Percentiles rank a stretch among this genome's conserved stretches.
These are phyloP conservation scores for Apocynum venetum DNA, from an alignment of 257 asterid species.

Conservation along the genomic window DNA sequence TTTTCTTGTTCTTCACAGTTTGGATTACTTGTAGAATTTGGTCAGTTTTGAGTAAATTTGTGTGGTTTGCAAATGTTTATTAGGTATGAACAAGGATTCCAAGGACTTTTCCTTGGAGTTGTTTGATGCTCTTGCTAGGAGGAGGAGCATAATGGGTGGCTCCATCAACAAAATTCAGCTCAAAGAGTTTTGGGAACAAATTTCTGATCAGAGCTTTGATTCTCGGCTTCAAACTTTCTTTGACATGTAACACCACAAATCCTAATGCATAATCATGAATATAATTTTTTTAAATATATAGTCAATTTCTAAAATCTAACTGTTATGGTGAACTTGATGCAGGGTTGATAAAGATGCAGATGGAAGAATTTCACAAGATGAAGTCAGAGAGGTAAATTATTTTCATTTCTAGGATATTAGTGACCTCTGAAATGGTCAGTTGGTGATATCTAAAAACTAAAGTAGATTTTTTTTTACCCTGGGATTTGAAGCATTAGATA, in stretches of 20 bases:
- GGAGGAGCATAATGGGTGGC: slow-evolving; percentile 55
- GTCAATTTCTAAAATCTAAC: neutral
- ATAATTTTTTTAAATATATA: neutral
- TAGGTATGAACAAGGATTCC: slow-evolving; percentile 83
- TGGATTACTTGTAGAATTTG: neutral
- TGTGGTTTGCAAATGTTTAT: neutral
- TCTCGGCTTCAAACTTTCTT: slow-evolving; percentile 82
- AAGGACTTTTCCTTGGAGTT: slow-evolving; percentile 75
- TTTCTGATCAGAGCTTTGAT: slow-evolving; percentile 80
- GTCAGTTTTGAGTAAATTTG: neutral
- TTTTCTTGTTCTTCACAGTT: slow-evolving; percentile 3
- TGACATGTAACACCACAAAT: slow-evolving; percentile 58
- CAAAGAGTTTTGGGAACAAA: slow-evolving; percentile 76
- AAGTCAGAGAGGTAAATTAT: slow-evolving; percentile 73
- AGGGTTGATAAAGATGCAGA: slow-evolving; percentile 97
- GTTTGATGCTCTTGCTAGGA: slow-evolving; percentile 63
- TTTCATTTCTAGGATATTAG: neutral
- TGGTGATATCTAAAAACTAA: too few relatives aligned
- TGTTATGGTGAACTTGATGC: slow-evolving; percentile 14
- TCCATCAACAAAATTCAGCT: slow-evolving; percentile 55
- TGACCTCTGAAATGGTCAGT: neutral
- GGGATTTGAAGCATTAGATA: neutral
- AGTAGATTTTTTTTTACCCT: neutral
- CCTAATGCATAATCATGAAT: neutral
- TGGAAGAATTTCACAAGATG: slow-evolving; percentile 77